These are phyloP conservation scores for Phytophthora palmivora DNA, from an alignment of 352 stramenopile species.

Conservation along the genomic window DNA sequence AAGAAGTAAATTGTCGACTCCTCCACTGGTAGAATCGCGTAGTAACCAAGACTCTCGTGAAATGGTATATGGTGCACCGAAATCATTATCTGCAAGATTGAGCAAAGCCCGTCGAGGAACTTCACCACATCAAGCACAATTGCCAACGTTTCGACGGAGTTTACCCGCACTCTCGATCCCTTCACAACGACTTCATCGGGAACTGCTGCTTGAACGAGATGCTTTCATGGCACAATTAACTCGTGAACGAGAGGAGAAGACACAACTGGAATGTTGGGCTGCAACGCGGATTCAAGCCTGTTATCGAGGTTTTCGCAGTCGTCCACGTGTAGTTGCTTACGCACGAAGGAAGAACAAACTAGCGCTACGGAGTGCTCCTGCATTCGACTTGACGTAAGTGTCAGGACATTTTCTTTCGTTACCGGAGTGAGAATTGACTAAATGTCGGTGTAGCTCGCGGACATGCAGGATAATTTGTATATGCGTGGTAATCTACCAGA, in stretches of 20 bases:
- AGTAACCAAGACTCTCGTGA: slow-evolving; percentile 45
- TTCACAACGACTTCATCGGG: slow-evolving; percentile 52
- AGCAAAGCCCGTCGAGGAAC: slow-evolving; percentile 39
- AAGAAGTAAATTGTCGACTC: slow-evolving; percentile 11
- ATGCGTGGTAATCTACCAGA: slow-evolving; percentile 16
- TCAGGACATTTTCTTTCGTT: neutral
- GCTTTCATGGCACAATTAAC: slow-evolving; percentile 67
- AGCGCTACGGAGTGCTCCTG: slow-evolving; percentile 3
- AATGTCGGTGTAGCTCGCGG: slow-evolving; percentile 43
- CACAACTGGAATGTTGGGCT: slow-evolving; percentile 60
- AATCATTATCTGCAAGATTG: slow-evolving; percentile 40
- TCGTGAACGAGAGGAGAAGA: slow-evolving; percentile 58
- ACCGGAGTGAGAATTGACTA: too few species aligned
- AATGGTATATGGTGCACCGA: slow-evolving; percentile 30
- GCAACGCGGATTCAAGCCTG: slow-evolving; percentile 71
- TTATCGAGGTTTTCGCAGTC: slow-evolving; percentile 58
- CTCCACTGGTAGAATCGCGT: slow-evolving; percentile 5
- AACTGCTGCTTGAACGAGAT: slow-evolving; percentile 61
- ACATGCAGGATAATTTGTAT: slow-evolving; percentile 55
- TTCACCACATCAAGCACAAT: slow-evolving; percentile 49
- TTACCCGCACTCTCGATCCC: slow-evolving; percentile 62
- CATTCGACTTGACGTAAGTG: slow-evolving; percentile 36
- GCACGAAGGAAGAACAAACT: slow-evolving; percentile 40
- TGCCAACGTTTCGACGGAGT: slow-evolving; percentile 58
- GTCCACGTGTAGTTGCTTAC: slow-evolving; percentile 53